These are phyloP conservation scores for Blumeria hordei DNA, from an alignment of 2,329 filamentous ascomycete genomes.

Conservation along the genomic window DNA sequence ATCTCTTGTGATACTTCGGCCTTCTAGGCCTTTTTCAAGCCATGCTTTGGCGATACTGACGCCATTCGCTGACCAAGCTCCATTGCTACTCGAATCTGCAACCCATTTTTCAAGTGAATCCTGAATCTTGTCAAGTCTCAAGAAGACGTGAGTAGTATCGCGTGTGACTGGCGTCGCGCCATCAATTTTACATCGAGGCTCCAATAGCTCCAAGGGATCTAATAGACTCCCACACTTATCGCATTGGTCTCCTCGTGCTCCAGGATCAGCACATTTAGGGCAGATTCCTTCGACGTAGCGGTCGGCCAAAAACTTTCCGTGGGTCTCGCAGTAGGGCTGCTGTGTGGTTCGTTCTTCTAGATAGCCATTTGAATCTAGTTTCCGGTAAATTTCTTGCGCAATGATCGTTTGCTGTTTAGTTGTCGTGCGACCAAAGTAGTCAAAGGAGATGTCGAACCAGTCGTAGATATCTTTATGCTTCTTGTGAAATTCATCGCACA, in stretches of 20 bases:
- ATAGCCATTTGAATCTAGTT: conserved; percentile 72
- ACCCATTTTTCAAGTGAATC: conserved; percentile 58
- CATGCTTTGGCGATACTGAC: conserved; percentile 56
- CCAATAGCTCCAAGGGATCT: conserved; percentile 41
- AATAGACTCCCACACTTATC: conserved; percentile 44
- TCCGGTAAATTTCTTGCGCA: conserved; percentile 70
- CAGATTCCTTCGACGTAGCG: conserved; percentile 66
- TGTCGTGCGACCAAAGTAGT: conserved; percentile 83
- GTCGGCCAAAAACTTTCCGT: conserved; percentile 59
- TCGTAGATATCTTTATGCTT: conserved; percentile 81
- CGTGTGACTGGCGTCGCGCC: conserved; percentile 55
- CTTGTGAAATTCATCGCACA: conserved; percentile 82
- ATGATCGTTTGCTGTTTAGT: conserved; percentile 79
- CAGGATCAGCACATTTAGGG: conserved; percentile 46
- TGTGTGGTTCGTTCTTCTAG: conserved; percentile 68
- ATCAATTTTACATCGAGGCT: conserved; percentile 80
- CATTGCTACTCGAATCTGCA: conserved; percentile 44
- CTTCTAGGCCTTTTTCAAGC: conserved; percentile 63
- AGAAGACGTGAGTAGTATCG: conserved; percentile 74
- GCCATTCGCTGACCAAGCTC: conserved; percentile 54
- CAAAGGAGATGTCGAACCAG: conserved; percentile 90
- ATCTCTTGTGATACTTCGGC: conserved; percentile 76
- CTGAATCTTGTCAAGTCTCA: conserved; percentile 68
- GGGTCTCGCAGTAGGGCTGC: conserved; percentile 73
- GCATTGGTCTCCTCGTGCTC: conserved; percentile 51